phyloP scores from a whole-genome alignment of 352 stramenopile genomes.

The Pythium dissotocum region DNA sequence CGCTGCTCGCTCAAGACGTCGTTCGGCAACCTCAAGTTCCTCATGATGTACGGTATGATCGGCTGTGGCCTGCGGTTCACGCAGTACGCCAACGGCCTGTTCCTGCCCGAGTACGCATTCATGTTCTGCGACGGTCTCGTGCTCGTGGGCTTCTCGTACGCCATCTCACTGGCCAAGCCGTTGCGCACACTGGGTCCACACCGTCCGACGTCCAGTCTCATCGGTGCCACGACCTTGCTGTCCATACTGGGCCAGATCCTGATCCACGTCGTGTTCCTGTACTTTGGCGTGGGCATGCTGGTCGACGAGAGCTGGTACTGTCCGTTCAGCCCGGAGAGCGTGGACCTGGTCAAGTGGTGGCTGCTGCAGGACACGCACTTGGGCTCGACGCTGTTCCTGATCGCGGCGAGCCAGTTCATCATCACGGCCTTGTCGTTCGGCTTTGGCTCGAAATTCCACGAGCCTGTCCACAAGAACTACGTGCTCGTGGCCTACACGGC shows the following conservation, averaged over 20 bases:
- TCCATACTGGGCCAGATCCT: constrained; percentile 43
- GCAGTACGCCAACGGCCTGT: constrained; percentile 73
- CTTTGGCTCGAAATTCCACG: constrained; percentile 42
- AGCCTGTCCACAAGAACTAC: constrained; percentile 36
- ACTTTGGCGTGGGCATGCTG: constrained; percentile 28
- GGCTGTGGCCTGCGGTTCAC: constrained; percentile 62
- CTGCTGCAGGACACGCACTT: constrained; percentile 37
- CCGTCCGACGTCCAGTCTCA: constrained; percentile 54
- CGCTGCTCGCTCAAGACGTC: constrained; percentile 84
- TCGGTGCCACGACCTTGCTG: constrained; percentile 47
- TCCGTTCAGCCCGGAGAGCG: constrained; percentile 36
- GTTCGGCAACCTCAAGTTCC: constrained; percentile 85
- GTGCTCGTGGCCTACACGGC: constrained; percentile 28
- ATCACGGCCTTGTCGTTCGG: constrained; percentile 28
- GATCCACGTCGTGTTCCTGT: constrained; percentile 56
- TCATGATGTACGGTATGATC: constrained; percentile 81
- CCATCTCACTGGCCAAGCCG: constrained; percentile 67
- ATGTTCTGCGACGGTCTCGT: constrained; percentile 67
- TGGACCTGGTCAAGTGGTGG: constrained; percentile 42
- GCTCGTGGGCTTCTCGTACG: constrained; percentile 67
- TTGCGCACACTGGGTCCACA: constrained; percentile 38
- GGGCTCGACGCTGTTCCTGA: constrained; percentile 34
- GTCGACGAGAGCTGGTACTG: constrained; percentile 37
- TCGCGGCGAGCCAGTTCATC: constrained; percentile 29
- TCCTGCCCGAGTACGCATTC: constrained; percentile 73